Evolutionary conservation across 352 stramenopile species (phyloP).

Genomic region (Pythium aquatile): DNA sequence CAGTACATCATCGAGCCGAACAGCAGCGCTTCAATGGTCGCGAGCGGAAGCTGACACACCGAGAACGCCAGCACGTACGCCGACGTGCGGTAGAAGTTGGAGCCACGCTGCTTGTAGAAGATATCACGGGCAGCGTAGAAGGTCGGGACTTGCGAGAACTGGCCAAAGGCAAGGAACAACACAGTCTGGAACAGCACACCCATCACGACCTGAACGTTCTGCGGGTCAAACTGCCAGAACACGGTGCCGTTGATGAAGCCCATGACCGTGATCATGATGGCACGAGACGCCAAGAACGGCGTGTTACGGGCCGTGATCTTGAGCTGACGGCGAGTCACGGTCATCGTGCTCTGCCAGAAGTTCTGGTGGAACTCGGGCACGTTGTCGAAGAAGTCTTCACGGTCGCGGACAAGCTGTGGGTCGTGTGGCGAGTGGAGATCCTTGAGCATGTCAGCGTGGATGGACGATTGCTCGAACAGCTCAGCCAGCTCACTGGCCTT

Average conservation of each 20-base stretch:
- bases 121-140: conserved; percentile 48
- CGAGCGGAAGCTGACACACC: conserved; percentile 33
- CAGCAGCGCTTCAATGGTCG: conserved; percentile 51
- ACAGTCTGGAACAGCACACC: conserved; percentile 75
- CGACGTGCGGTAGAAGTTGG: conserved; percentile 70
- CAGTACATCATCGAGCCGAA: conserved; percentile 76
- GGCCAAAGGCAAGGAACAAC: conserved; percentile 63
- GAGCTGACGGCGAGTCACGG: conserved; percentile 31
- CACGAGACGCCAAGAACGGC: conserved; percentile 25
- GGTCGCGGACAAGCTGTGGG: conserved; percentile 79
- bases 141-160: conserved; percentile 60
- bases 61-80: conserved; percentile 53
- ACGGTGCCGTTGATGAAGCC: conserved; percentile 33
- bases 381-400: conserved; percentile 35
- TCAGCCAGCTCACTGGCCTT: conserved; percentile 27
- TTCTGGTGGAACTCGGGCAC: conserved; percentile 28
- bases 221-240: conserved; percentile 37
- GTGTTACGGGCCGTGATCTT: conserved; percentile 33
- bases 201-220: conserved; percentile 32
- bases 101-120: conserved; percentile 73
- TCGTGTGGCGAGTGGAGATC: conserved; percentile 85
- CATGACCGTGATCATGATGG: conserved; percentile 36
- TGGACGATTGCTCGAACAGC: conserved; percentile 20
- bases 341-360: conserved; percentile 27
- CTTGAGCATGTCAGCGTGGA: conserved; percentile 23